Percentiles rank a stretch among this genome's conserved stretches.
phyloP scores from a whole-genome alignment of 352 stramenopile genomes.

The Phytopythium kandeliae region DNA sequence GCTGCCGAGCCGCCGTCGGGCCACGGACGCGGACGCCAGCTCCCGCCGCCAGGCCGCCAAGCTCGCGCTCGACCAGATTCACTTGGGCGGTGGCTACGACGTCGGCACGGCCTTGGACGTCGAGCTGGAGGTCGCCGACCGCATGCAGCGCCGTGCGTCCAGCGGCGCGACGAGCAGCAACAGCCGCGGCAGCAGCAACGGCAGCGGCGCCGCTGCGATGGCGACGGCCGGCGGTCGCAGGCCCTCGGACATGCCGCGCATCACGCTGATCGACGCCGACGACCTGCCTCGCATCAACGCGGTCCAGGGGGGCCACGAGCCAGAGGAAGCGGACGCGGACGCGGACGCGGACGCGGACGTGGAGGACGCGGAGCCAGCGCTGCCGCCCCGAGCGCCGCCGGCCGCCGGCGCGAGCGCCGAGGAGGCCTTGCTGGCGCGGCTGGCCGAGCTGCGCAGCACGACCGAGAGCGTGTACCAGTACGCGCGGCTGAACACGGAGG shows the following conservation, averaged over 20 bases:
- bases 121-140: constrained; percentile 3
- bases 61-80: constrained; percentile 6
- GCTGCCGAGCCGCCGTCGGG: neutral
- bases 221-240: neutral
- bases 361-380: neutral
- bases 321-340: neutral
- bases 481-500: constrained; percentile 25
- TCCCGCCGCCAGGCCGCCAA: neutral
- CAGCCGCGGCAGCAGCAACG: constrained; percentile 1
- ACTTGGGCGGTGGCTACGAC: neutral
- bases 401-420: neutral
- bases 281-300: constrained; percentile 3
- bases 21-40: neutral
- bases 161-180: constrained; percentile 2
- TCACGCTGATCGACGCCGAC: constrained; percentile 5
- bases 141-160: neutral
- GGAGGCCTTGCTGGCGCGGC: constrained; percentile 31
- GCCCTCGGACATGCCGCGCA: neutral
- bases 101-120: neutral
- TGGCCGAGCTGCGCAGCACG: constrained; percentile 47
- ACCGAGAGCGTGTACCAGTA: constrained; percentile 50
- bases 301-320: neutral
- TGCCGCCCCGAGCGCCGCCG: neutral
- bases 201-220: neutral
- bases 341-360: neutral